A percentile compares a stretch with the other conserved stretches of the same genome.
These are phyloP conservation scores for Saccharomycopsis olivae DNA, from an alignment of 805 yeast species.

Conservation along the genomic window DNA sequence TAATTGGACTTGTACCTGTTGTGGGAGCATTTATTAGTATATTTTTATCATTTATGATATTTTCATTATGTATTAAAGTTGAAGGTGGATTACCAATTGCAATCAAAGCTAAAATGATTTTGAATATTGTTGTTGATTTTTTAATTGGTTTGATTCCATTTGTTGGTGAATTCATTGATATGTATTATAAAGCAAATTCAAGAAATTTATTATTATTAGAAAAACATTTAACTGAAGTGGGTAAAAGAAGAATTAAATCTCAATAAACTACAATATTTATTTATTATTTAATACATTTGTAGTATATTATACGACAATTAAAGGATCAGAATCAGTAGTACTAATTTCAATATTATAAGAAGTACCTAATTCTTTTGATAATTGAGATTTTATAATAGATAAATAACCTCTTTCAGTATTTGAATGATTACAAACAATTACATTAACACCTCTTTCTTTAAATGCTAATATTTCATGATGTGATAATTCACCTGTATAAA, in stretches of 20 bases:
- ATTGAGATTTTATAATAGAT: slow-evolving; percentile 37
- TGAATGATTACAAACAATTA: slow-evolving; percentile 77
- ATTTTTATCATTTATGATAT: slow-evolving; percentile 35
- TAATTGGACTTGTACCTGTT: slow-evolving; percentile 61
- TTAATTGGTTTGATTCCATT: slow-evolving; percentile 63
- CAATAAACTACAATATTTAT: background rate
- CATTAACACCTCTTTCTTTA: slow-evolving; percentile 60
- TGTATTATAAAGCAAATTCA: slow-evolving; percentile 66
- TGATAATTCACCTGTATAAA: slow-evolving; percentile 84
- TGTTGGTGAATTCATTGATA: slow-evolving; percentile 58
- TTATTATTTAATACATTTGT: no score
- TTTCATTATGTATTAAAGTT: slow-evolving; percentile 35
- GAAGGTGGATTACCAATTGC: slow-evolving; percentile 59
- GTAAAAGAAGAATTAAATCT: slow-evolving; percentile 10
- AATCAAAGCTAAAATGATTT: slow-evolving; percentile 43
- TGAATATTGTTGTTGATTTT: slow-evolving; percentile 61
- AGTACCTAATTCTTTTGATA: slow-evolving; percentile 31
- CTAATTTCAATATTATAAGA: slow-evolving; percentile 39
- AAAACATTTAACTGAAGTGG: slow-evolving; percentile 32
- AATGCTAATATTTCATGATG: slow-evolving; percentile 81
- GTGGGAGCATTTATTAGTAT: slow-evolving; percentile 50
- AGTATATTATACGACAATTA: slow-evolving; percentile 27
- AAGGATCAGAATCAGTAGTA: slow-evolving; percentile 55
- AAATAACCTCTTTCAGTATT: slow-evolving; percentile 89
- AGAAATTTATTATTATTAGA: slow-evolving; percentile 61